Base-by-base conservation (phyloP, 345 rosid genomes). In the Arabidopsis suecica region DNA sequence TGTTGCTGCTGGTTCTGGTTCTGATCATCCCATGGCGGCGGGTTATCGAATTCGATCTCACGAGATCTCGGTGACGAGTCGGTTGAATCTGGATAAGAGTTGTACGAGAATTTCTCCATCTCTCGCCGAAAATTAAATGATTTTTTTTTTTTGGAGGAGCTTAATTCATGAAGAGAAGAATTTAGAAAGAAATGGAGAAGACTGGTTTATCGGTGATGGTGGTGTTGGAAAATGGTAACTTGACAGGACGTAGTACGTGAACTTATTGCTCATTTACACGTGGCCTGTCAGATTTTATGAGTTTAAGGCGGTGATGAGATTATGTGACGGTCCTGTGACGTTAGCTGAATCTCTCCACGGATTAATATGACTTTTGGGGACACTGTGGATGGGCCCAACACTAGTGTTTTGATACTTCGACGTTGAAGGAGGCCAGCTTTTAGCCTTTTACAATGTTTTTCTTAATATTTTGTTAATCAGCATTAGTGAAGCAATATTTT, bases 51-150 rank as follows among this genome's bases (percentile, higher is more conserved):
- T 2, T 94, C 98, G 70, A 94, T 83, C 70, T 94, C 98, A 30
- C 98, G 91, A n/a, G 96, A 91, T 32, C 98, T 85, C 1, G 98
- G 98, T 0, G 98, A 94, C 6, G 98, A 90, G 37, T 88, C 84
- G 9, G 90, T 96, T 23, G 98, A 94, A 6, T 94, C 98, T 0
- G 98, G 93, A 77, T 91, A 93, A 0, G 93, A 77, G 44, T 83
- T 81, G 68, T 85, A 89, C 3, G 93, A 14, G 57, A 75, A 91
- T 42, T 86, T 86, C 66, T 91, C 97, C 98, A 93, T 89, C 40
- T 63, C 18, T 55, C 16, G 6, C 6, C 1, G n/a, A 37, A 40
- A 68, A 48, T 25, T 3, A 47, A 37, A 5, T 14, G 1, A n/a
- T 22, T 18, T 5, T 41, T 28, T 7, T 18, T 37, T 14, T 10